Evolutionary conservation across 805 yeast species (phyloP).

Genomic region (Komagataella phaffii): DNA sequence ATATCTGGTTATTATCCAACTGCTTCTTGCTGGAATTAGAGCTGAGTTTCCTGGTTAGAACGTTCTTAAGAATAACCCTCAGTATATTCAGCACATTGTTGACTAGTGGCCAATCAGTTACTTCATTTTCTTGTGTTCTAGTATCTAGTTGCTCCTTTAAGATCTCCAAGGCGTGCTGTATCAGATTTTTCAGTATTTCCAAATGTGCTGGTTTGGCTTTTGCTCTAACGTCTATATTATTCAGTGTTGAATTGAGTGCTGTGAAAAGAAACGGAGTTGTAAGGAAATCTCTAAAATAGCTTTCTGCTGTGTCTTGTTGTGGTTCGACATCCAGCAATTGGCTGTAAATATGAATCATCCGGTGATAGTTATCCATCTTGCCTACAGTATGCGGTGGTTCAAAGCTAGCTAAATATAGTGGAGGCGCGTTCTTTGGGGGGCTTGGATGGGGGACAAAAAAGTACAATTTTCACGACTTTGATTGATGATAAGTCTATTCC

Average conservation of each 20-base stretch:
- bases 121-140: background rate
- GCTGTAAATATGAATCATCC: background rate
- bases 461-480: background rate
- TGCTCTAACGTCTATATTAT: background rate
- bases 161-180: background rate
- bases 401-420: no score
- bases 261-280: background rate
- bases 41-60: background rate
- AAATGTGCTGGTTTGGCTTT: background rate
- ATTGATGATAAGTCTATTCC: background rate
- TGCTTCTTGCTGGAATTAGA: background rate
- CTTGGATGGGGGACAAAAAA: background rate
- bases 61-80: background rate
- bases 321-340: background rate
- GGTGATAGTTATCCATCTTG: background rate
- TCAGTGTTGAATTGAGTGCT: background rate
- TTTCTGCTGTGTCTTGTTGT: background rate
- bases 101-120: background rate
- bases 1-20: background rate
- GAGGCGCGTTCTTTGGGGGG: no score
- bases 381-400: background rate
- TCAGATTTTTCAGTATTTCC: background rate
- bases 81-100: background rate
- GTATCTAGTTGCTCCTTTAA: background rate
- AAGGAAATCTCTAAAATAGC: background rate